phyloP scores from a whole-genome alignment of 139 green algal genomes.

The Closterium sp. region DNA sequence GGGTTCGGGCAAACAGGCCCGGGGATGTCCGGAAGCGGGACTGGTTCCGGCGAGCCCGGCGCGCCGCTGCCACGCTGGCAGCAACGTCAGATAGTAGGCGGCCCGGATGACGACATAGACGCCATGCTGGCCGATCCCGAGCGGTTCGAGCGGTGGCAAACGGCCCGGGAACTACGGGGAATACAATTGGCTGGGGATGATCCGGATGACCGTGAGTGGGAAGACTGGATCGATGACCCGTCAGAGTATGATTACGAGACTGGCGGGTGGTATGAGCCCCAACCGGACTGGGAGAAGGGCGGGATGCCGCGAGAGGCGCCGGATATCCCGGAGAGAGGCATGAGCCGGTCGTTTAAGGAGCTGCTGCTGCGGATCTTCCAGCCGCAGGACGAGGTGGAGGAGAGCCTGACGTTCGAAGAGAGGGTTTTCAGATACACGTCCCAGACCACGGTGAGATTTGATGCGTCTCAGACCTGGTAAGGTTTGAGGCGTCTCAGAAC shows the following conservation, averaged over 20 bases:
- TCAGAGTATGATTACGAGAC: background rate
- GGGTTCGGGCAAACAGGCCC: background rate
- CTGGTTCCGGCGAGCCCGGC: background rate
- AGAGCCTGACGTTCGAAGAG: conserved; percentile 41
- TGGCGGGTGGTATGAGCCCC: conserved; percentile 30
- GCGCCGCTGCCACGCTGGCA: background rate
- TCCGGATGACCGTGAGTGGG: conserved; percentile 14
- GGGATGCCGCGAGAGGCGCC: conserved; percentile 27
- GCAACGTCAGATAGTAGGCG: background rate
- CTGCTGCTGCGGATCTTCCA: conserved; percentile 29
- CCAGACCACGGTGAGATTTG: conserved; percentile 21
- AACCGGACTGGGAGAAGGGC: conserved; percentile 30
- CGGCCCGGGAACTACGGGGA: conserved; percentile 4
- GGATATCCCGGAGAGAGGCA: conserved; percentile 30
- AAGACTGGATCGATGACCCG: conserved; percentile 34
- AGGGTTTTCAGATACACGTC: conserved; percentile 38
- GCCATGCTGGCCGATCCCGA: conserved; percentile 22
- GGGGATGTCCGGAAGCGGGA: background rate
- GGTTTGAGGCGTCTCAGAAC: too few species aligned
- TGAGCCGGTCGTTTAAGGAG: conserved; percentile 45
- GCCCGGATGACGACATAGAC: conserved; percentile 17
- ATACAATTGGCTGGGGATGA: conserved; percentile 3
- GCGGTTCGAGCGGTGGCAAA: conserved; percentile 15
- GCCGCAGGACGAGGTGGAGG: conserved; percentile 32
- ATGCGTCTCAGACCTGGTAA: too few species aligned